Percentiles rank a stretch among this genome's conserved stretches.
Evolutionary conservation across 2,329 filamentous ascomycete species (phyloP).

Genomic region (Fusarium tanahbumbuense): DNA sequence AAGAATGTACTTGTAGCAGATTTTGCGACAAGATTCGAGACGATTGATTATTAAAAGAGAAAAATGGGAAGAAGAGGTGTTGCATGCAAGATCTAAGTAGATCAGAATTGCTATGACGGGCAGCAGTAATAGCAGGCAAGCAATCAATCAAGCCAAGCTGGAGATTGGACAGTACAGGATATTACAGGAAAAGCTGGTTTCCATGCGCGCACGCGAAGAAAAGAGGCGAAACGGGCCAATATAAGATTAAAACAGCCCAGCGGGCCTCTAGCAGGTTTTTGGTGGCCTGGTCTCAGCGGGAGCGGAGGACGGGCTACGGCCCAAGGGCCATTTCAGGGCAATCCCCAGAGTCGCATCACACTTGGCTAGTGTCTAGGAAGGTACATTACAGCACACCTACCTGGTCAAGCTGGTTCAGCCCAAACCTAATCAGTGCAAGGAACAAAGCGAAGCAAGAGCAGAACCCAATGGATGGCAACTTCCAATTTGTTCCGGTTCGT

Average conservation of each 20-base stretch:
- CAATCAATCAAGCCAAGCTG: background rate
- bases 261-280: slow-evolving; percentile 36
- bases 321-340: slow-evolving; percentile 13
- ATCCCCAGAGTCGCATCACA: slow-evolving; percentile 28
- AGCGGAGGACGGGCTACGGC: slow-evolving; percentile 20
- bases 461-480: slow-evolving; percentile 28
- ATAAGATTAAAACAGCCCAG: slow-evolving; percentile 33
- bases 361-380: background rate
- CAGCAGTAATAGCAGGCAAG: background rate
- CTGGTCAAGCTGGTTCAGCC: background rate
- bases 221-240: slow-evolving; percentile 39
- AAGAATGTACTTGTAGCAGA: slow-evolving; percentile 13
- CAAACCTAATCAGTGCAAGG: slow-evolving; percentile 18
- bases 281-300: slow-evolving; percentile 39
- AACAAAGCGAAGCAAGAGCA: slow-evolving; percentile 5
- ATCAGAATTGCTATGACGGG: slow-evolving; percentile 13
- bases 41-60: background rate
- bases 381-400: background rate
- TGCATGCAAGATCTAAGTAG: slow-evolving; percentile 4
- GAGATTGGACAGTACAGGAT: slow-evolving; percentile 15
- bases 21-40: background rate
- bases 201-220: slow-evolving; percentile 18
- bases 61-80: background rate
- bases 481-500: slow-evolving; percentile 18
- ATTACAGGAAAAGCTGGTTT: slow-evolving; percentile 34